Evolutionary conservation across 2,329 filamentous ascomycete species (phyloP), one percentile per base, ranked within the genome.

Genomic region (Leptodontidium sp.): DNA sequence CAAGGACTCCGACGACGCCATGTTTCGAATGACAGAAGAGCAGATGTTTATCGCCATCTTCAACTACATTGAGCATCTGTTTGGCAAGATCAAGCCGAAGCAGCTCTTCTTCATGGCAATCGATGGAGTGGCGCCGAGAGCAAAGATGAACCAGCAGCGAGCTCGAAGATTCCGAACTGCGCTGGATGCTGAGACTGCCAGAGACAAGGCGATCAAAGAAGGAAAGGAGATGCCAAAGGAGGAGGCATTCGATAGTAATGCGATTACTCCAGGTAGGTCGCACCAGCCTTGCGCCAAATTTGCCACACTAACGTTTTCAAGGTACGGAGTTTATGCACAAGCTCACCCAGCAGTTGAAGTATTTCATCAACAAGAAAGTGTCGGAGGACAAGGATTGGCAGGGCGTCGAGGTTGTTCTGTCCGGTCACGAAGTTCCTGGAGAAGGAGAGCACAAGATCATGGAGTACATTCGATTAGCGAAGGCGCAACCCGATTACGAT

Each of bases 11-110:
- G 94, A 97, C 78, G 94, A 95, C 79, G 90, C 94, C 4, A 93
- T 93, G 1, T 97, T 97, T 77, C 93, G 96, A 66, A 90, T 98
- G 82, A 95, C 91, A 67, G 97, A 99, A 80, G 95, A 99, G 80
- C 93, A 98, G 81, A 99, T 99, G 96, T 99, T 99, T 79, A 98
- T 99, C 75, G 92, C 94, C 68, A 99, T 99, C 77, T 99, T 99
- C 88, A 98, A 98, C 82, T 99, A 99, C 81, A 99, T 99, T 74
- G 96, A 99, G 81, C 96, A 99, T 83, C 82, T 99, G 64, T 99
- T 97, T 81, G 94, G 95, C 76, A 99, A 98, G 82, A 99, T 99
- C 79, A 98, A 98, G 81, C 96, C 96, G 14, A 95, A 97, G 82
- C 91, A 98, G 84, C 88, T 99, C 45, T 99, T 99, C 83, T 99